These are phyloP conservation scores for Auriculariales sp. DNA, from an alignment of 768 basidiomycete species.

Conservation along the genomic window DNA sequence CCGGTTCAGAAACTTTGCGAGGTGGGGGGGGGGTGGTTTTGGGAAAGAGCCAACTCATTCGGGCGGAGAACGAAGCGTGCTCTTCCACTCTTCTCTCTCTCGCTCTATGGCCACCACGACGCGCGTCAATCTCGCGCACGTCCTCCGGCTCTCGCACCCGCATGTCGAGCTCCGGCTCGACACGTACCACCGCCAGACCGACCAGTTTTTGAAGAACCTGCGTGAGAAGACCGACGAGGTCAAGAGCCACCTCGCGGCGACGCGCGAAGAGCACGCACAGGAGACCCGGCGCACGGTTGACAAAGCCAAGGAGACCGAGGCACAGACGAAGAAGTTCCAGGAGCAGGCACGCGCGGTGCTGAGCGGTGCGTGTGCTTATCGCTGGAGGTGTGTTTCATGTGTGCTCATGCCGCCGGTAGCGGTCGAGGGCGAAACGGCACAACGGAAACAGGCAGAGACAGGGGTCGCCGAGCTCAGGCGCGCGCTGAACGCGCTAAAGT, in stretches of 20 bases:
- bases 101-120: neutral
- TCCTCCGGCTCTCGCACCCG: conserved; percentile 31
- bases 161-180: conserved; percentile 49
- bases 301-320: conserved; percentile 44
- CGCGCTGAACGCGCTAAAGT: conserved; percentile 48
- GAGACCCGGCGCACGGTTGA: conserved; percentile 53
- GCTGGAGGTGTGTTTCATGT: neutral
- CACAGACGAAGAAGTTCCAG: conserved; percentile 63
- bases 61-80: no score
- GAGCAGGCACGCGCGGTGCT: conserved; percentile 67
- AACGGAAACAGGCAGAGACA: conserved; percentile 54
- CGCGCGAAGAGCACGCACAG: conserved; percentile 42
- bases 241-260: conserved; percentile 51
- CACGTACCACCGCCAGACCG: conserved; percentile 49
- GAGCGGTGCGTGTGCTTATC: conserved; percentile 34
- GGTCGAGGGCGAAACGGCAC: conserved; percentile 48
- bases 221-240: conserved; percentile 59
- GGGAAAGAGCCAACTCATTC: no score
- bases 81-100: no score
- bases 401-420: conserved; percentile 22
- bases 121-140: conserved; percentile 3
- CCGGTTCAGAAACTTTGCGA: no score
- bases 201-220: conserved; percentile 60
- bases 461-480: conserved; percentile 45
- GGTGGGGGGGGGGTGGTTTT: no score